Base-by-base conservation (phyloP, 768 basidiomycete genomes). In the Russula earlei region DNA sequence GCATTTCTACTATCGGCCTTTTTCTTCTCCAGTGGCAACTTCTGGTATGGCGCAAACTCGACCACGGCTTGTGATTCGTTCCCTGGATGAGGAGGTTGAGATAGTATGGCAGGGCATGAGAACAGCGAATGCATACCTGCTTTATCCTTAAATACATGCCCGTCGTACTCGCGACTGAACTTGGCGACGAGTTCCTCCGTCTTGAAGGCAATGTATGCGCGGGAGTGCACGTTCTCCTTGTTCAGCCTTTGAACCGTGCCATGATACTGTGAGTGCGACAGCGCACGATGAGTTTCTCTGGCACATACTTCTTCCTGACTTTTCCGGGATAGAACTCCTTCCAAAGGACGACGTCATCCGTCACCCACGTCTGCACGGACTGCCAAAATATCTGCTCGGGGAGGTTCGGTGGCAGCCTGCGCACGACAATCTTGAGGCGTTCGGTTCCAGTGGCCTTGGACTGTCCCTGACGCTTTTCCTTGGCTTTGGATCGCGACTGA, bases 341-440 rank as follows among this genome's bases (percentile, higher is more conserved):
- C 87, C 85, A 91, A 11, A 70, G 65, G 8, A 78, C 71, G 0
- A 84, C 81, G 34, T 91, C 84, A 17, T 87, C 84, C 1, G 80
- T 76, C 15, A 93, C 85, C 93, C 94, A 98, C 2, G 75, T 67
- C 50, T 83, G 75, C 3, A 93, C 91, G 59, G 88, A 91, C 64
- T 86, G 82, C 95, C 95, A 99, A 71, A 99, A 98, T 51, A 96
- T 71, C 2, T 82, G 82, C 63, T 93, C 92, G 4, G 95, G 95
- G 3, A 99, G 75, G 64, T 93, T 91, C 12, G 94, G 87, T 0
- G 95, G 95, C 5, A 97, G 75, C 37, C 91, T 74, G 41, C 95
- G 83, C 17, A 97, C 84, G 61, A 96, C 78, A 29, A 84, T 83
- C 76, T 99, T 98, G 64, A 92, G 72, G 5, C 87, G 80, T 59